Conservation (phyloP, 2,329 filamentous ascomycete genomes). For the Aspergillus ibericus region DNA sequence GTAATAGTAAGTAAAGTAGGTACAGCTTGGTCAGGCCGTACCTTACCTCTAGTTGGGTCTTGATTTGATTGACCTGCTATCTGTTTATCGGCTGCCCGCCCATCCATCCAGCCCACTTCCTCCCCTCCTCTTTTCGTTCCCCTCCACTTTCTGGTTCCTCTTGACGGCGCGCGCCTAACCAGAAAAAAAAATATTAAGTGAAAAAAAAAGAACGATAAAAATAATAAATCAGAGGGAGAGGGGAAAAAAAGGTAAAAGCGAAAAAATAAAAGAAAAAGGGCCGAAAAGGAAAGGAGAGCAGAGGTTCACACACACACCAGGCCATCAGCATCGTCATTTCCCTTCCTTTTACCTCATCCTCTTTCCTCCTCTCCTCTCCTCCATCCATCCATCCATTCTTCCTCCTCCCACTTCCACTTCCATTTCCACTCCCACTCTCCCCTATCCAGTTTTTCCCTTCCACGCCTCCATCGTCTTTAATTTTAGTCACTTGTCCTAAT, state of each 20-base stretch:
- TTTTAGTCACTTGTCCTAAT: slow-evolving; percentile 6
- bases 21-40: background rate
- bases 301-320: slow-evolving; percentile 1
- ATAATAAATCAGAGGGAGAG: slow-evolving; percentile 3
- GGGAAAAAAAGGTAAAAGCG: background rate
- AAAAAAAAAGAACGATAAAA: slow-evolving; percentile 3
- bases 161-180: slow-evolving; percentile 16
- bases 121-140: slow-evolving; percentile 14
- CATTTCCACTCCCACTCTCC: background rate
- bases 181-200: slow-evolving; percentile 4
- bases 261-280: slow-evolving; percentile 2
- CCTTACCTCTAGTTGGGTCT: slow-evolving; percentile 1
- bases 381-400: slow-evolving; percentile 5
- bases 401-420: background rate
- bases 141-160: slow-evolving; percentile 19
- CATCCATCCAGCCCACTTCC: slow-evolving; percentile 16
- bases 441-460: background rate
- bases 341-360: slow-evolving; percentile 2
- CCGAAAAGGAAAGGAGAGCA: background rate
- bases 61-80: slow-evolving; percentile 2
- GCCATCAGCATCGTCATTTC: slow-evolving; percentile 1
- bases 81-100: slow-evolving; percentile 13
- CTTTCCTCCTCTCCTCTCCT: slow-evolving; percentile 1
- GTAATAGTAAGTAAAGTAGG: too few species aligned
- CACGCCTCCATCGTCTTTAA: background rate